Conservation (phyloP, 805 yeast species). For the Kodamaea jinghongensis region DNA sequence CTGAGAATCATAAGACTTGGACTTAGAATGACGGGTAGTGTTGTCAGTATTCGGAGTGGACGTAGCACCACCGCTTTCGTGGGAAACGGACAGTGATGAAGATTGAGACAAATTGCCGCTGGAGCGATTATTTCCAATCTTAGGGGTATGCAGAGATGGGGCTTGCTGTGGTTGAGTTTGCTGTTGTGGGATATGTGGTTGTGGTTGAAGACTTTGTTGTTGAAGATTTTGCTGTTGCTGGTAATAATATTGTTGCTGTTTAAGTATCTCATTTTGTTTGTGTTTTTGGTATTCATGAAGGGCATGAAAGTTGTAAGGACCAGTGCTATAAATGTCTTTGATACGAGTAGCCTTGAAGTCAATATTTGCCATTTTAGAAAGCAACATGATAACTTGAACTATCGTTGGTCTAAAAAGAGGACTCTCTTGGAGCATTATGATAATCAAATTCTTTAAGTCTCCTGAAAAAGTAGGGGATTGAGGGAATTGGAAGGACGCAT, state of each 20-base stretch:
- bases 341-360: constrained; percentile 30
- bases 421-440: constrained; percentile 77
- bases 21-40: background rate
- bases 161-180: constrained; percentile 4
- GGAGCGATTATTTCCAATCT: background rate
- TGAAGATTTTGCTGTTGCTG: constrained; percentile 31
- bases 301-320: constrained; percentile 58
- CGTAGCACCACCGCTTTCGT: background rate
- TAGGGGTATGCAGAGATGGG: background rate
- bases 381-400: constrained; percentile 70
- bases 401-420: constrained; percentile 84
- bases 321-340: constrained; percentile 47
- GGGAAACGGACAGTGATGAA: background rate
- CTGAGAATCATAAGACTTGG: constrained; percentile 5
- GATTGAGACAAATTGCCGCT: background rate
- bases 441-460: constrained; percentile 69
- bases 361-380: constrained; percentile 48
- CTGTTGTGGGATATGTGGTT: constrained; percentile 8
- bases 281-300: constrained; percentile 48
- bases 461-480: constrained; percentile 65
- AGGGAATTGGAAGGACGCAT: constrained; percentile 79
- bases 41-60: too few relatives aligned
- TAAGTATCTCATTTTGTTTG: constrained; percentile 30
- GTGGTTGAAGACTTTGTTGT: constrained; percentile 5
- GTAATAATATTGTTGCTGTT: constrained; percentile 39